Evolutionary conservation across 768 basidiomycete genomes (phyloP).

Genomic region (Suillus brevipes): DNA sequence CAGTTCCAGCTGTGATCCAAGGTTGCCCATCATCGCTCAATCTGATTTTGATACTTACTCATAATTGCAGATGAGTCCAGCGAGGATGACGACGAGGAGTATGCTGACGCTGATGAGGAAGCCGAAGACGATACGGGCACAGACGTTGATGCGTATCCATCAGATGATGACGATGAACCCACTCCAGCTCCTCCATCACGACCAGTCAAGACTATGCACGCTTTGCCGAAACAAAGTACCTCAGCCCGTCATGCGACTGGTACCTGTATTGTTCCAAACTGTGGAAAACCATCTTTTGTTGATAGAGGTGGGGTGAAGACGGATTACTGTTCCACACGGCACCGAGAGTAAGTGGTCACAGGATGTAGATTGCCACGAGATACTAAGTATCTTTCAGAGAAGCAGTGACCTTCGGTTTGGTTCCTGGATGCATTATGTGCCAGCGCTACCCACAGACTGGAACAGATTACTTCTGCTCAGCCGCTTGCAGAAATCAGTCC

Average conservation of each 20-base stretch:
- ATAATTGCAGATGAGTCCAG: constrained; percentile 22
- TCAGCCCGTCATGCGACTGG: constrained; percentile 26
- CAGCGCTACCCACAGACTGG: constrained; percentile 57
- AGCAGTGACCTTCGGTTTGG: constrained; percentile 53
- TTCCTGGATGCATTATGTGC: constrained; percentile 64
- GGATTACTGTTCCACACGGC: constrained; percentile 59
- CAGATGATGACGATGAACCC: constrained; percentile 29
- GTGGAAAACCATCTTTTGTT: constrained; percentile 56
- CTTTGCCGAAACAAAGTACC: constrained; percentile 15
- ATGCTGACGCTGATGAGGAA: constrained; percentile 26
- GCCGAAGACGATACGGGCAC: constrained; percentile 26
- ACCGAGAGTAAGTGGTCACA: constrained; percentile 56
- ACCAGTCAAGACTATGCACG: constrained; percentile 9
- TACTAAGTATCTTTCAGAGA: constrained; percentile 42
- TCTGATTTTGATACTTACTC: constrained; percentile 14
- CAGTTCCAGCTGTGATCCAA: constrained; percentile 18
- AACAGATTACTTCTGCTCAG: constrained; percentile 63
- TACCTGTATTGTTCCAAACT: constrained; percentile 56
- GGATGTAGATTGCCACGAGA: constrained; percentile 5
- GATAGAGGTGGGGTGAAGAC: constrained; percentile 51
- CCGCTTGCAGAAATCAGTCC: constrained; percentile 58
- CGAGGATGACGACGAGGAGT: constrained; percentile 16
- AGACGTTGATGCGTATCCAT: constrained; percentile 34
- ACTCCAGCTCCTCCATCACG: constrained; percentile 14
- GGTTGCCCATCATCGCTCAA: constrained; percentile 18